Conservation (phyloP, 345 rosid genomes). For the Firmiana major region DNA sequence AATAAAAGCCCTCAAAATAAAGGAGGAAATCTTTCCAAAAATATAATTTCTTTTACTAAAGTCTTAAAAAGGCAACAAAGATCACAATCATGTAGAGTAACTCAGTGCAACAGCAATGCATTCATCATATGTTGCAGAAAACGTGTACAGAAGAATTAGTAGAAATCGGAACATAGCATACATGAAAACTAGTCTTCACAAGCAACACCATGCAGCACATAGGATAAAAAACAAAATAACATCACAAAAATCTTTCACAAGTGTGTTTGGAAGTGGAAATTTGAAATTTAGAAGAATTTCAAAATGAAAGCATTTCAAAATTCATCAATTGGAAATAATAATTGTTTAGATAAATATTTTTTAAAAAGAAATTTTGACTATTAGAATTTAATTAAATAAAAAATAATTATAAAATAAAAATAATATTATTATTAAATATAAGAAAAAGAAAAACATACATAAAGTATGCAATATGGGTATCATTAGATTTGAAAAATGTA, state of each 20-base stretch:
- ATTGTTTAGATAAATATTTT: too few relatives aligned
- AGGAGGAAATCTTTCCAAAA: neutral
- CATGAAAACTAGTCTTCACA: neutral
- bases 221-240: neutral
- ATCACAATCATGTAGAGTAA: neutral
- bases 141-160: neutral
- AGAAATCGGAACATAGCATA: neutral
- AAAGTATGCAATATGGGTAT: too few relatives aligned
- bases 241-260: neutral
- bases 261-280: too few relatives aligned
- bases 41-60: neutral
- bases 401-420: too few relatives aligned
- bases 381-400: too few relatives aligned
- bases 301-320: too few relatives aligned
- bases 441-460: too few relatives aligned
- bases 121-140: neutral
- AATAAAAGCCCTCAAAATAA: neutral
- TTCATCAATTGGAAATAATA: too few relatives aligned
- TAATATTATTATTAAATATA: too few relatives aligned
- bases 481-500: too few relatives aligned
- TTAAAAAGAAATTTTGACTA: too few relatives aligned
- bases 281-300: too few relatives aligned
- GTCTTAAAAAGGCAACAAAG: neutral
- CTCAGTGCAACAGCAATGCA: neutral
- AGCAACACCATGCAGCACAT: neutral